These are phyloP conservation scores for Penicillium sp. DNA, from an alignment of 2,329 filamentous ascomycete genomes.

Conservation along the genomic window DNA sequence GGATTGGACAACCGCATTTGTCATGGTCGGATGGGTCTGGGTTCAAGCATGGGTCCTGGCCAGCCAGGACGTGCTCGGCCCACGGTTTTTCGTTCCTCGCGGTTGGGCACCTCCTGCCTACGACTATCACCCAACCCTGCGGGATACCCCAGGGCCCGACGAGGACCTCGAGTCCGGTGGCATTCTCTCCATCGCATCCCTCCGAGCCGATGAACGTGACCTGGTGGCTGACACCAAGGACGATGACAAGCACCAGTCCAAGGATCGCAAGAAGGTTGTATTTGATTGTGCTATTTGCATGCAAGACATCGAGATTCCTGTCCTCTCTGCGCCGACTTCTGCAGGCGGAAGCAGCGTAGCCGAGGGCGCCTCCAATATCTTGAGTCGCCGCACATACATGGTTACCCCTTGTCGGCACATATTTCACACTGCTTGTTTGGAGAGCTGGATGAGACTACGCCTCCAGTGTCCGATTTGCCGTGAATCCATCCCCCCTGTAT, in stretches of 20 bases:
- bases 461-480: conserved; percentile 95
- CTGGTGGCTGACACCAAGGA: conserved; percentile 39
- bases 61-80: conserved; percentile 81
- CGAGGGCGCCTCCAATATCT: conserved; percentile 59
- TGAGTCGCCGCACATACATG: conserved; percentile 88
- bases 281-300: conserved; percentile 97
- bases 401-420: conserved; percentile 96
- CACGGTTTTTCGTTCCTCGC: conserved; percentile 78
- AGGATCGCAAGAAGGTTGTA: conserved; percentile 57
- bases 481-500: conserved; percentile 83
- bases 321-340: conserved; percentile 59
- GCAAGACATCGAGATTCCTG: conserved; percentile 85
- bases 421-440: conserved; percentile 87
- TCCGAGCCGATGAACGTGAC: conserved; percentile 53
- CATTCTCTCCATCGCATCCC: conserved; percentile 71
- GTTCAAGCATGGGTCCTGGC: conserved; percentile 76
- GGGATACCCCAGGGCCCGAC: conserved; percentile 54
- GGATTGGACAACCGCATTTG: conserved; percentile 65
- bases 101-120: conserved; percentile 68
- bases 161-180: conserved; percentile 78
- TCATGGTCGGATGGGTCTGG: conserved; percentile 80
- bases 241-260: conserved; percentile 43
- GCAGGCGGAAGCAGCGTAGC: conserved; percentile 49
- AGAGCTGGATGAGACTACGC: conserved; percentile 93
- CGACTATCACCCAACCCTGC: conserved; percentile 90